These are phyloP conservation scores for Coemansia sp. DNA, from an alignment of 192 early-diverging fungal species.

Conservation along the genomic window DNA sequence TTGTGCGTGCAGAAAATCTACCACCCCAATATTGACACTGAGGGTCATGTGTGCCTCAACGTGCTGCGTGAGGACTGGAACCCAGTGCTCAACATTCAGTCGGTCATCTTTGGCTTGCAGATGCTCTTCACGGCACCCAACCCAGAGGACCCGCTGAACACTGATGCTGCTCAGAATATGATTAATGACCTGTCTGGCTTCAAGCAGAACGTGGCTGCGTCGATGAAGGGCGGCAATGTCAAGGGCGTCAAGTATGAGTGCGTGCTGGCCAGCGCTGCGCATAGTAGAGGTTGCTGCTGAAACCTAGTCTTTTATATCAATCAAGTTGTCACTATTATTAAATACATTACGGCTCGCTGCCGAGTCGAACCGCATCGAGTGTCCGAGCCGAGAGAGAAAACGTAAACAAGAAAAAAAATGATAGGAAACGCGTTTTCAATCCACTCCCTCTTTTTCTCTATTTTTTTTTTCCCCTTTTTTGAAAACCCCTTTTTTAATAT, in stretches of 20 bases:
- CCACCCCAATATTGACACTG: slow-evolving; percentile 97
- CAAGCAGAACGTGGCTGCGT: slow-evolving; percentile 70
- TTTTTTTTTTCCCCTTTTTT: slow-evolving; percentile 12
- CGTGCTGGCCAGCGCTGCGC: slow-evolving; percentile 38
- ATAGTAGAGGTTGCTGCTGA: neutral
- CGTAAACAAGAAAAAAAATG: slow-evolving; percentile 11
- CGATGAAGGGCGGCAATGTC: slow-evolving; percentile 79
- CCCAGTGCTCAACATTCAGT: slow-evolving; percentile 93
- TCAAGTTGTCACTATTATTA: neutral
- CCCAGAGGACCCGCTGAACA: slow-evolving; percentile 97
- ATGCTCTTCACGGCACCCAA: slow-evolving; percentile 95
- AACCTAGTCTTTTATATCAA: neutral
- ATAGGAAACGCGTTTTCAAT: slow-evolving; percentile 14
- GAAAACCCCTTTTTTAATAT: neutral
- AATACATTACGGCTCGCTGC: neutral
- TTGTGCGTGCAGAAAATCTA: slow-evolving; percentile 89
- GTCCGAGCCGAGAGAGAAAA: slow-evolving; percentile 7
- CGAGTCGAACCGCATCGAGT: neutral
- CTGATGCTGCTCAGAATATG: slow-evolving; percentile 89
- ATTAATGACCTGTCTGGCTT: slow-evolving; percentile 70
- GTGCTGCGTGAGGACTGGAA: slow-evolving; percentile 99
- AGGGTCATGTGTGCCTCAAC: slow-evolving; percentile 96
- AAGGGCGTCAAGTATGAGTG: slow-evolving; percentile 72
- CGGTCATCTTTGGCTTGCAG: slow-evolving; percentile 88
- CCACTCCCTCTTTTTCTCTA: slow-evolving; percentile 9